Percentiles rank a stretch among this genome's conserved stretches.
Conservation (phyloP, 805 yeast species). For the Kregervanrija delftensis region DNA sequence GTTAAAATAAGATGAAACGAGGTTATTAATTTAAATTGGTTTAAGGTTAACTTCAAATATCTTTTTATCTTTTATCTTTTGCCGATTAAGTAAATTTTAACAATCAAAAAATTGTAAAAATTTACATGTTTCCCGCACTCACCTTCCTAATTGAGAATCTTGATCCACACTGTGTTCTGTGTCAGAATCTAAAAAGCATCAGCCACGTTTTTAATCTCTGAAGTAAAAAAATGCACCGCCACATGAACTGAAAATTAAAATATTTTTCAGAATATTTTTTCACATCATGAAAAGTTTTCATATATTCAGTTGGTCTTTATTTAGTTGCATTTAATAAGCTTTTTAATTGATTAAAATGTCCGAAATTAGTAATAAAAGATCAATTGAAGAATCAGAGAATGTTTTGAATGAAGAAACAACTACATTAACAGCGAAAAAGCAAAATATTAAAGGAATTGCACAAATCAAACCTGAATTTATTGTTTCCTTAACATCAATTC, state of each 20-base stretch:
- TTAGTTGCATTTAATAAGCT: neutral
- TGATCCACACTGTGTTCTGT: neutral
- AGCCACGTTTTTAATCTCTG: neutral
- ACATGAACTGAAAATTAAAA: too few relatives aligned
- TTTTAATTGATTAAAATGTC: neutral
- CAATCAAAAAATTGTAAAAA: too few relatives aligned
- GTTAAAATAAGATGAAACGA: too few relatives aligned
- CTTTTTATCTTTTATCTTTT: too few relatives aligned
- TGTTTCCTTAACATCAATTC: slow-evolving; percentile 21
- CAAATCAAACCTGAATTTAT: slow-evolving; percentile 68
- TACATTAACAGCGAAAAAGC: neutral
- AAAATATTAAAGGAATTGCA: slow-evolving; percentile 53
- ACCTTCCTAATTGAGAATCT: neutral
- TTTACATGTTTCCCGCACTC: too few relatives aligned
- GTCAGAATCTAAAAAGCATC: neutral
- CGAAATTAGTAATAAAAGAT: neutral
- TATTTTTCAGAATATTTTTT: too few relatives aligned
- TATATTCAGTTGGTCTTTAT: neutral
- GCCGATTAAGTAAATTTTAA: too few relatives aligned
- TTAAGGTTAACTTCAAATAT: too few relatives aligned
- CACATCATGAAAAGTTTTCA: neutral
- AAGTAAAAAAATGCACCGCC: neutral
- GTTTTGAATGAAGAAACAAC: neutral
- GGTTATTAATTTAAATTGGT: too few relatives aligned
- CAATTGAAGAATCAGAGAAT: neutral